Evolutionary conservation across 2,329 filamentous ascomycete genomes (phyloP).

Genomic region (Ascochyta viciae-villosae): DNA sequence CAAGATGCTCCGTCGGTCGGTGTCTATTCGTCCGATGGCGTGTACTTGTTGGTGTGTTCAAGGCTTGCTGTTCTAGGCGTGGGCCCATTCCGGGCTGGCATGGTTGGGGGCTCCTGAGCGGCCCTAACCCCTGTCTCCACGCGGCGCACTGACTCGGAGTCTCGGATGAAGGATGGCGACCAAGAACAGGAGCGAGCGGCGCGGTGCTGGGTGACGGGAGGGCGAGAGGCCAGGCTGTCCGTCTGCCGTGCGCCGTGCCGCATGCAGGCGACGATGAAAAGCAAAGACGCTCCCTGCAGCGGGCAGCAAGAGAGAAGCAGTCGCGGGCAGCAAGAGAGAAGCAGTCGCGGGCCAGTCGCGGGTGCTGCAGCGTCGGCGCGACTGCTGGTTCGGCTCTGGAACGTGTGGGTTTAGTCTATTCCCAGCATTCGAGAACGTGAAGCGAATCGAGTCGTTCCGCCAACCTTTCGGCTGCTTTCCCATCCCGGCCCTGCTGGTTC

Average conservation of each 20-base stretch:
- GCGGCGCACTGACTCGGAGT: conserved; percentile 17
- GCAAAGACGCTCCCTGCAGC: conserved; percentile 2
- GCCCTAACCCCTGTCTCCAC: conserved; percentile 12
- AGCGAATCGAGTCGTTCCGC: conserved; percentile 21
- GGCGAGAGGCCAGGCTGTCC: neutral
- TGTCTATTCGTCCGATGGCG: neutral
- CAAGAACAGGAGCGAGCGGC: neutral
- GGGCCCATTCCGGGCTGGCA: conserved; percentile 5
- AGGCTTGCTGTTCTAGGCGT: conserved; percentile 1
- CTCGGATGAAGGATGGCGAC: conserved; percentile 6
- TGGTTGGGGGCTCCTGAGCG: neutral
- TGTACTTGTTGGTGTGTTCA: neutral
- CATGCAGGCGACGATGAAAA: too few relatives aligned
- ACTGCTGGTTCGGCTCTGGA: conserved; percentile 27
- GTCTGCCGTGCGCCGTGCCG: too few relatives aligned
- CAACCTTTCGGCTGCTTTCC: conserved; percentile 7
- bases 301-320: neutral
- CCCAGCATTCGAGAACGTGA: conserved; percentile 27
- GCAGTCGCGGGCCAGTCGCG: neutral
- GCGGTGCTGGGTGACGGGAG: neutral
- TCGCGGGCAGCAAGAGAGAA: neutral
- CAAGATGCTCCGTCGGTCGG: neutral
- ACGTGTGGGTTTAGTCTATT: conserved; percentile 16
- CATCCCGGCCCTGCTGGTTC: neutral
- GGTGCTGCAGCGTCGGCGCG: conserved; percentile 18